A percentile compares a stretch with the other conserved stretches of the same genome.
Evolutionary conservation across 1,284 basidiomycete genomes (phyloP).

Genomic region (Ganoderma multipileum): DNA sequence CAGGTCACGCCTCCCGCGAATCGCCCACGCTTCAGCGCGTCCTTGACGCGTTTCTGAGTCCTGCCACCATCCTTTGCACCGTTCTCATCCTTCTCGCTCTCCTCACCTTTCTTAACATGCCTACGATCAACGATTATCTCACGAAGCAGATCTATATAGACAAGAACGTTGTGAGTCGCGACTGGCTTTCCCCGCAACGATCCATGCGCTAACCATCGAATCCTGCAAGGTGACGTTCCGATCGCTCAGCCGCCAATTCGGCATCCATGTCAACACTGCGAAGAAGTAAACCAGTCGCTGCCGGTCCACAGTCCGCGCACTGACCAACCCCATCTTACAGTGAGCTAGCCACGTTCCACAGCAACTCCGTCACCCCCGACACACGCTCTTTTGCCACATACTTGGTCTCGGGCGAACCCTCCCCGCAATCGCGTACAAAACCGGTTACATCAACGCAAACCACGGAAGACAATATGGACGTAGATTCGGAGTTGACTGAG

Average conservation of each 20-base stretch:
- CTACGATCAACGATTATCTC: constrained; percentile 59
- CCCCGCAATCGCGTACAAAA: constrained; percentile 23
- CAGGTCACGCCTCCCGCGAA: constrained; percentile 27
- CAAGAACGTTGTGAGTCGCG: constrained; percentile 61
- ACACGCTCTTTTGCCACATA: constrained; percentile 68
- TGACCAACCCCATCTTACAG: constrained; percentile 43
- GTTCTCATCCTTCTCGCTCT: not conserved
- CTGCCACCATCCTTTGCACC: not conserved
- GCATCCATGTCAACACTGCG: constrained; percentile 74
- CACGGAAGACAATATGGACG: constrained; percentile 50
- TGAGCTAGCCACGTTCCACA: constrained; percentile 65
- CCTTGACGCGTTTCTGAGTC: constrained; percentile 12
- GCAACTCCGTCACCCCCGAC: constrained; percentile 46
- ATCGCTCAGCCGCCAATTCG: constrained; percentile 70
- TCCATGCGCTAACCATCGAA: not conserved
- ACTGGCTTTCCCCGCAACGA: not conserved
- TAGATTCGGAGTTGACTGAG: constrained; percentile 43
- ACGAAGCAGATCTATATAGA: constrained; percentile 69
- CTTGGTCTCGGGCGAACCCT: constrained; percentile 62
- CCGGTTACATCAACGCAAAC: constrained; percentile 13
- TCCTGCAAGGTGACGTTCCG: constrained; percentile 73
- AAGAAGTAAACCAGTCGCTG: constrained; percentile 60
- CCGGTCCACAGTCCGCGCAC: not conserved
- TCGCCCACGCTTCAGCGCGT: not conserved
- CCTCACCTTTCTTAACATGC: constrained; percentile 44